phyloP scores from a whole-genome alignment of 2,329 filamentous ascomycete genomes.

The Aspergillus intermedius region DNA sequence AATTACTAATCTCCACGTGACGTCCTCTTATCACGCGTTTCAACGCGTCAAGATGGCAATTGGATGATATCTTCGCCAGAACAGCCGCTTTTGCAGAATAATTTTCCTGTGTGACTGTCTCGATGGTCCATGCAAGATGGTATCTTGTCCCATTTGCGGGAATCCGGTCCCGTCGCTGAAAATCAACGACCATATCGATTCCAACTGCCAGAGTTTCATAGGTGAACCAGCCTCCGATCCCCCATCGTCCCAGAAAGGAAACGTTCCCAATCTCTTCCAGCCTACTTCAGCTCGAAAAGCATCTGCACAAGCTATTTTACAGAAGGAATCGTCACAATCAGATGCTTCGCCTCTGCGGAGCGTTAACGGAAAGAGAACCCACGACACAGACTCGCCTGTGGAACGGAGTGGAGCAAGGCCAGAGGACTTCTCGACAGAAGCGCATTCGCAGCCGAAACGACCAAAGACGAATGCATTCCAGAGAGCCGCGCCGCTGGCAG shows the following conservation, averaged over 20 bases:
- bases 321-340: slow-evolving; percentile 19
- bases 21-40: neutral
- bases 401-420: slow-evolving; percentile 16
- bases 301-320: slow-evolving; percentile 18
- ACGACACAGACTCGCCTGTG: slow-evolving; percentile 17
- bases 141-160: slow-evolving; percentile 76
- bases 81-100: no score
- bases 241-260: slow-evolving; percentile 32
- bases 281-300: slow-evolving; percentile 43
- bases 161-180: slow-evolving; percentile 48
- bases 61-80: neutral
- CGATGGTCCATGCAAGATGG: slow-evolving; percentile 33
- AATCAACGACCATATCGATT: slow-evolving; percentile 91
- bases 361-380: slow-evolving; percentile 25
- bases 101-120: neutral
- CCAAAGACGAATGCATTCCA: slow-evolving; percentile 58
- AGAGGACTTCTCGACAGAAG: slow-evolving; percentile 14
- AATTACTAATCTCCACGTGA: no score
- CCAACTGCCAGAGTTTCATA: slow-evolving; percentile 64
- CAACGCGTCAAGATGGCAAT: neutral
- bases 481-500: slow-evolving; percentile 75
- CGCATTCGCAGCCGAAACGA: slow-evolving; percentile 53
- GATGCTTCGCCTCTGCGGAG: slow-evolving; percentile 21
- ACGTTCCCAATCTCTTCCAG: slow-evolving; percentile 50
- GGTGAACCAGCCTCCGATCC: slow-evolving; percentile 39